Evolutionary conservation across 2,329 filamentous ascomycete genomes (phyloP).

Genomic region (Macroventuria anomochaeta): DNA sequence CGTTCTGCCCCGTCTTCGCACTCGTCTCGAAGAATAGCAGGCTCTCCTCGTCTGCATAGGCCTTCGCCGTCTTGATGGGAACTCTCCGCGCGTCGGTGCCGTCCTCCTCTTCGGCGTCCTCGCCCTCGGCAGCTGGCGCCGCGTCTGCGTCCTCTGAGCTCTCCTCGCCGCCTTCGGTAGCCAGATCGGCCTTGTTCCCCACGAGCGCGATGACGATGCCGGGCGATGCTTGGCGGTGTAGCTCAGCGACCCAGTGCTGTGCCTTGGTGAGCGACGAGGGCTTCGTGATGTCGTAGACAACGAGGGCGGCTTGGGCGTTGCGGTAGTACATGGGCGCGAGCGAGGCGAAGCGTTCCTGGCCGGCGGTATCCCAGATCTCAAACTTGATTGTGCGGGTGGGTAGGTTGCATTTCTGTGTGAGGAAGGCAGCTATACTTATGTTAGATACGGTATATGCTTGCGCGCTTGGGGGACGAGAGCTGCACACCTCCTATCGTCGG

Average conservation of each 20-base stretch:
- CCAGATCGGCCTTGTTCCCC: constrained; percentile 87
- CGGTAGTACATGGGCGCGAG: constrained; percentile 99
- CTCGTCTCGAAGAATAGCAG: constrained; percentile 97
- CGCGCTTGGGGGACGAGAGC: background rate
- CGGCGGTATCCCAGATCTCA: constrained; percentile 95
- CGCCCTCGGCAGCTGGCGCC: constrained; percentile 57
- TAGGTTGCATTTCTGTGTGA: constrained; percentile 98
- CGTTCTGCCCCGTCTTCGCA: constrained; percentile 94
- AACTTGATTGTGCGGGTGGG: constrained; percentile 77
- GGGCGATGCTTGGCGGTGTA: constrained; percentile 93
- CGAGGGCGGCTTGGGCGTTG: constrained; percentile 95
- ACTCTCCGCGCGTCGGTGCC: constrained; percentile 83
- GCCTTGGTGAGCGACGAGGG: constrained; percentile 94
- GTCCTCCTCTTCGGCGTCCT: constrained; percentile 62
- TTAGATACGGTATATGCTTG: background rate
- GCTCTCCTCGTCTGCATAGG: constrained; percentile 93
- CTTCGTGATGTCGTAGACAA: constrained; percentile 98
- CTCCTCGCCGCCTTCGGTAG: constrained; percentile 51
- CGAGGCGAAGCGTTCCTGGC: constrained; percentile 95
- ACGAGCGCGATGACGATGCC: constrained; percentile 97
- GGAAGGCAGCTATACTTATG: constrained; percentile 76
- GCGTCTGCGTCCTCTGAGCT: constrained; percentile 59
- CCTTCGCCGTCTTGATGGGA: constrained; percentile 85
- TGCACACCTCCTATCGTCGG: constrained; percentile 92
- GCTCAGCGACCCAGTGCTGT: constrained; percentile 97